Base-by-base conservation (phyloP, 2,329 filamentous ascomycete genomes). In the Cercospora zeae-maydis region DNA sequence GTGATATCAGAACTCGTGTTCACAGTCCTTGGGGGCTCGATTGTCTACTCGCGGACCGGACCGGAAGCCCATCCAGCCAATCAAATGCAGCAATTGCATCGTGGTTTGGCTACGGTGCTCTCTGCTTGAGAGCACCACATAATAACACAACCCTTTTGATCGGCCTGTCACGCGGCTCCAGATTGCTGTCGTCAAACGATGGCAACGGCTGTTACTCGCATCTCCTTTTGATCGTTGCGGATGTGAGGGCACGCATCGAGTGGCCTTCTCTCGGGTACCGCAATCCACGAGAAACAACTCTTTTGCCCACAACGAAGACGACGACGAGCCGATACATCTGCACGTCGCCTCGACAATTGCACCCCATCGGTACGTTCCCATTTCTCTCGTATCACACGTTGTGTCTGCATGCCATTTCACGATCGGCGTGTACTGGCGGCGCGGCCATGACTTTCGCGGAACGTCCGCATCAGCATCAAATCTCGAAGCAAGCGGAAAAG, bases 381-480 rank as follows among this genome's bases (percentile, higher is more conserved):
- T 31, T 9, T 33, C 5, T 8, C 21, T 30, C 30, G 11, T 14
- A 30, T 21, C 10, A 7, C 27, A 30, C 24, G 21, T 52, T n/a
- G 31, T 21, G 30, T 52, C 30, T 45, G 19, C 16, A 45, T 19
- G 10, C 39, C 10, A 19, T 24, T 24, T 13, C 21, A 21, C 16
- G 4, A 21, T 45, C 19, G 19, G 39, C 21, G 39, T 45, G 39
- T 45, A 45, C 19, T 52, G 24, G 30, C n/a, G 30, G 30, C 13
- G 47, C 30, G 30, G 30, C 30, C 47, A 13, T 52, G 24, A 33
- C 47, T 30, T 63, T 59, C 55, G 56, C 61, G 56, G 55, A 49
- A 63, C 49, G 45, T 59, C 61, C 61, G 61, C 57, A 34, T 56
- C 61, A 63, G 33, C 57, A 49, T 53, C 59, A 31, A 37, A 53